Base-by-base conservation (phyloP, 805 yeast genomes). In the Barnettozyma vustinii region DNA sequence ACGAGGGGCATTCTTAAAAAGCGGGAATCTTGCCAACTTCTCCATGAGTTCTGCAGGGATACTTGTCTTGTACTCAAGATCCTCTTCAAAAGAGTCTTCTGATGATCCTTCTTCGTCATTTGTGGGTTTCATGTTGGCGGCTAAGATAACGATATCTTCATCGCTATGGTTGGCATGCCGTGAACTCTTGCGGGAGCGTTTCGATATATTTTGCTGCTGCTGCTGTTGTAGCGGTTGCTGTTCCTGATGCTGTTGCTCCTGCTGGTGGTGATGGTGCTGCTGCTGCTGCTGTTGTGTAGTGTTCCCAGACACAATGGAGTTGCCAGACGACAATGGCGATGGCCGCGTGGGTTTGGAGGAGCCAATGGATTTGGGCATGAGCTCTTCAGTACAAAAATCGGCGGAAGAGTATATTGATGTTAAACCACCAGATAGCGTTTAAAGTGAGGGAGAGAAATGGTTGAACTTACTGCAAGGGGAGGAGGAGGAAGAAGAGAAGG, bases 1-100 rank as follows among this genome's bases (percentile, higher is more conserved):
- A 30, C 71, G 74, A 9, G 92, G 90, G 0, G 92, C 92, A 45
- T 74, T 73, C 50, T 72, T 73, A 68, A 84, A 84, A 27, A 85
- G 70, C 0, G 89, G 79, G 61, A 84, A 82, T n/a, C 74, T 73
- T 44, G 76, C 69, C 37, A 84, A 67, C 35, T 75, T 68, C 45
- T 72, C 74, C 54, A 81, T 61, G n/a, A 84, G 68, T 47, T 75
- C 80, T 2, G 79, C 74, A 0, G 88, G 89, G 10, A 76, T 54
- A 25, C 40, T 43, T 6, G 36, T 32, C 21, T 37, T 40, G 37
- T 30, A 18, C 18, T 39, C 42, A 8, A 19, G 15, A 2, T 36
- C 21, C 13, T 16, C 39, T 7, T 4, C 12, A 13, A 18, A 39
- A 4, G 42, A 39, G 42, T 20, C 25, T 39, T 20, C 27, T 5